These are phyloP conservation scores for Lactarius trivialis DNA, from an alignment of 768 basidiomycete species.

Conservation along the genomic window DNA sequence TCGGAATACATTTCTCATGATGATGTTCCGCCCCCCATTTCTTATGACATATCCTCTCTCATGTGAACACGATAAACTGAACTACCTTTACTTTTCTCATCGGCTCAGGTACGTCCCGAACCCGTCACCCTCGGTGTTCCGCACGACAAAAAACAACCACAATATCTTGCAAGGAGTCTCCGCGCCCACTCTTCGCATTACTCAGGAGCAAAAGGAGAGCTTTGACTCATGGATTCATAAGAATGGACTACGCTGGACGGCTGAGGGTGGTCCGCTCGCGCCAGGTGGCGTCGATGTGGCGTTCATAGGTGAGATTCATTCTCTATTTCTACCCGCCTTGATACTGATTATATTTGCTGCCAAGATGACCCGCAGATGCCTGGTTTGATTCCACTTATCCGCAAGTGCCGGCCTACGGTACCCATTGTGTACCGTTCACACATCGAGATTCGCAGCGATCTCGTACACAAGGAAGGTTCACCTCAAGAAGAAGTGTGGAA, in stretches of 20 bases:
- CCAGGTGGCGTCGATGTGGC: slow-evolving; percentile 80
- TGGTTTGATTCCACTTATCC: slow-evolving; percentile 89
- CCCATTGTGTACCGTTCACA: slow-evolving; percentile 93
- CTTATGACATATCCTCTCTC: neutral
- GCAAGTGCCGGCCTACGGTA: slow-evolving; percentile 71
- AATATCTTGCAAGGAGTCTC: slow-evolving; percentile 94
- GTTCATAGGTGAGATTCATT: slow-evolving; percentile 59
- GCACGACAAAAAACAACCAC: slow-evolving; percentile 93
- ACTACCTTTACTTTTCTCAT: slow-evolving; percentile 14
- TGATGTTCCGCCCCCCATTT: neutral
- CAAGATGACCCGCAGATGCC: slow-evolving; percentile 90
- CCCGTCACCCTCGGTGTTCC: slow-evolving; percentile 83
- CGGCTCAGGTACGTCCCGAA: slow-evolving; percentile 73
- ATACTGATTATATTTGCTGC: neutral
- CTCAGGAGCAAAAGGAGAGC: slow-evolving; percentile 66
- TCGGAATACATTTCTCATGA: neutral
- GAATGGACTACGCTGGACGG: slow-evolving; percentile 85
- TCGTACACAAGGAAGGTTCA: slow-evolving; percentile 73
- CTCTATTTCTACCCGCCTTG: neutral
- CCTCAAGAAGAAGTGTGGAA: slow-evolving; percentile 92
- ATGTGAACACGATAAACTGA: slow-evolving; percentile 2
- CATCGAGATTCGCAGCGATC: slow-evolving; percentile 81
- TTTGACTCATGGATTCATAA: slow-evolving; percentile 87
- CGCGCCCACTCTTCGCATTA: slow-evolving; percentile 66
- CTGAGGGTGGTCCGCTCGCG: slow-evolving; percentile 77